Base-by-base conservation (phyloP, 768 basidiomycete species). In the Ramaria sp. region DNA sequence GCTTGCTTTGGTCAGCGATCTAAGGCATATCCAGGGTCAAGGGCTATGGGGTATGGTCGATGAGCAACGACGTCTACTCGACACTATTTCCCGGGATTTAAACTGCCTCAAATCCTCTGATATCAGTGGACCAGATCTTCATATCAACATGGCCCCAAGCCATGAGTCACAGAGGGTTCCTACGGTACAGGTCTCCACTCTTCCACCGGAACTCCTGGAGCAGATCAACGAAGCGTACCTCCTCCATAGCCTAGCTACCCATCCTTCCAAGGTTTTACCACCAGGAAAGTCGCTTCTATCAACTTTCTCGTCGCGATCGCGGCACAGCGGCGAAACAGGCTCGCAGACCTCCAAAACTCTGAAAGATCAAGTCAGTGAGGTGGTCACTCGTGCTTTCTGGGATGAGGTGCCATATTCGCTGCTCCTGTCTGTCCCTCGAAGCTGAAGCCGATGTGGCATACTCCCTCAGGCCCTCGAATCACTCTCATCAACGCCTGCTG, bases 241-340 rank as follows among this genome's bases (percentile, higher is more conserved):
- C 60, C 74, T 88, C 9, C 83, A 86, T 64, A 61, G 79, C n/a
- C 78, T 89, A 11, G 80, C 81, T 3, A 83, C 77, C 3, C 78
- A 87, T 42, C 79, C 84, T 6, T 63, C 71, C 0, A 75, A 72
- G 46, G 75, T 84, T 7, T 69, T 88, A n/a, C 84, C 87, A 2
- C 78, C 81, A 1, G 83, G 83, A 51, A 89, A 89, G 67, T 85
- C 85, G 0, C 70, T 88, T 4, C 67, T 88, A 4, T 85, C 86
- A 7, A 76, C 82, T 71, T 70, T 88, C 66, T 70, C 75, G 30
- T 19, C 62, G 63, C 17, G 59, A 70, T 0, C 62, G 61, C 46
- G 51, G 59, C 2, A 30, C 55, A 6, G 58, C 51, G 17, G 52
- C 60, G 41, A 48, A 51, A 27, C 60, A 59, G n/a, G 63, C 59